Percentiles rank a stretch among this genome's conserved stretches.
Conservation (phyloP, 768 basidiomycete genomes). For the Suillus subaureus region DNA sequence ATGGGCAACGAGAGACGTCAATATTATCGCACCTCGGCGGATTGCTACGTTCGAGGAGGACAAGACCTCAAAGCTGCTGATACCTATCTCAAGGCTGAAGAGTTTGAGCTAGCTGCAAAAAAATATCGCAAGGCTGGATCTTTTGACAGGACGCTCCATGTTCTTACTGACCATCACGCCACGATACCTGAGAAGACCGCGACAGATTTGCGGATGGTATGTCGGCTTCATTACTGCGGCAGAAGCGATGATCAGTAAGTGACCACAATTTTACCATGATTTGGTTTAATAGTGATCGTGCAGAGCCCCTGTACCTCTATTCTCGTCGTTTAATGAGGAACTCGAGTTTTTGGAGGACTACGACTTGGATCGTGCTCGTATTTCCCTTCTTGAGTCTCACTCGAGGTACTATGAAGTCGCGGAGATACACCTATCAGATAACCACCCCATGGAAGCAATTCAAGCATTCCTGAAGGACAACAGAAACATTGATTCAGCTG, state of each 20-base stretch:
- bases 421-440: constrained; percentile 51
- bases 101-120: constrained; percentile 46
- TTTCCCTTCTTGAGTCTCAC: constrained; percentile 43
- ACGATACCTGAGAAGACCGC: constrained; percentile 36
- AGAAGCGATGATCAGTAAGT: constrained; percentile 31
- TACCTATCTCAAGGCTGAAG: constrained; percentile 42
- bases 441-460: constrained; percentile 49
- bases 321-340: constrained; percentile 51
- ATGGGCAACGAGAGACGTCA: constrained; percentile 30
- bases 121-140: constrained; percentile 48
- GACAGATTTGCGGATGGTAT: constrained; percentile 42
- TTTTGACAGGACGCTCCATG: constrained; percentile 54
- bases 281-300: background rate
- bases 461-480: constrained; percentile 43
- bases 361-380: constrained; percentile 51
- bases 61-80: constrained; percentile 47
- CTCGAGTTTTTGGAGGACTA: constrained; percentile 59
- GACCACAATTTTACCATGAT: background rate
- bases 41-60: constrained; percentile 46
- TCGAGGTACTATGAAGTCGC: constrained; percentile 53
- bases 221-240: constrained; percentile 48
- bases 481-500: constrained; percentile 26
- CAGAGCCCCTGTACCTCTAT: constrained; percentile 53
- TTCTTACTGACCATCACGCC: constrained; percentile 40
- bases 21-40: constrained; percentile 48